A percentile compares a stretch with the other conserved stretches of the same genome.
phyloP scores from a whole-genome alignment of 305 asterid species.

The Fraxinus angustifolia region DNA sequence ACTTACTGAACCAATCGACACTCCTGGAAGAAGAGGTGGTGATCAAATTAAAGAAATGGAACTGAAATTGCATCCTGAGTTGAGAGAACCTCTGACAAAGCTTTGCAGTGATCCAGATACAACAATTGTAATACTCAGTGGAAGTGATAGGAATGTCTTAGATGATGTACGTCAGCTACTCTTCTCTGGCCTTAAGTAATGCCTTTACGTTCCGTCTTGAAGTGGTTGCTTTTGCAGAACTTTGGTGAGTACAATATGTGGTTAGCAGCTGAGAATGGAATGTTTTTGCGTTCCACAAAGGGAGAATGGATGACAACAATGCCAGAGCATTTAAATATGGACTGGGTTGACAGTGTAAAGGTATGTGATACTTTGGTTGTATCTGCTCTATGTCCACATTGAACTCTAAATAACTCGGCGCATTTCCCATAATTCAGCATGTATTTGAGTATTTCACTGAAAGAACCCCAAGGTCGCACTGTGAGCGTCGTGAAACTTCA shows the following conservation, averaged over 20 bases:
- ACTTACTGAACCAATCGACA: slow-evolving; percentile 74
- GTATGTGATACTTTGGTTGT: slow-evolving; percentile 34
- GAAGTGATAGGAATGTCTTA: slow-evolving; percentile 72
- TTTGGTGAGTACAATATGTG: slow-evolving; percentile 87
- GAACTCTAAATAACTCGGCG: slow-evolving; percentile 25
- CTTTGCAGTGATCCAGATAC: slow-evolving; percentile 87
- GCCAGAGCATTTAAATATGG: slow-evolving; percentile 98
- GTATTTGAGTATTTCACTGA: slow-evolving; percentile 97
- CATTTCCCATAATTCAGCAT: slow-evolving; percentile 53
- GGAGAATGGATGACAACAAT: slow-evolving; percentile 99
- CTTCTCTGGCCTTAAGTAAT: slow-evolving; percentile 8
- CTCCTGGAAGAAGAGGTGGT: slow-evolving; percentile 80
- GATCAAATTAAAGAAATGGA: slow-evolving; percentile 98
- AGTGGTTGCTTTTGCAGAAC: slow-evolving; percentile 58
- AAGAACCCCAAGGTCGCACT: slow-evolving; percentile 96
- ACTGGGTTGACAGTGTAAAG: slow-evolving; percentile 93
- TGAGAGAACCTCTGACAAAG: slow-evolving; percentile 56
- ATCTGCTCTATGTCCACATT: slow-evolving; percentile 2
- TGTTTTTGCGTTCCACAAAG: slow-evolving; percentile 85
- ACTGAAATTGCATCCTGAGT: slow-evolving; percentile 76
- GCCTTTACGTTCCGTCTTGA: slow-evolving; percentile 11
- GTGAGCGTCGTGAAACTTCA: slow-evolving; percentile 85
- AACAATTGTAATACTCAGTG: slow-evolving; percentile 89
- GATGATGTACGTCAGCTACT: slow-evolving; percentile 58
- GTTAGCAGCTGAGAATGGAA: slow-evolving; percentile 99